Evolutionary conservation across 2,329 filamentous ascomycete species (phyloP).

Genomic region (Fusarium globosum): DNA sequence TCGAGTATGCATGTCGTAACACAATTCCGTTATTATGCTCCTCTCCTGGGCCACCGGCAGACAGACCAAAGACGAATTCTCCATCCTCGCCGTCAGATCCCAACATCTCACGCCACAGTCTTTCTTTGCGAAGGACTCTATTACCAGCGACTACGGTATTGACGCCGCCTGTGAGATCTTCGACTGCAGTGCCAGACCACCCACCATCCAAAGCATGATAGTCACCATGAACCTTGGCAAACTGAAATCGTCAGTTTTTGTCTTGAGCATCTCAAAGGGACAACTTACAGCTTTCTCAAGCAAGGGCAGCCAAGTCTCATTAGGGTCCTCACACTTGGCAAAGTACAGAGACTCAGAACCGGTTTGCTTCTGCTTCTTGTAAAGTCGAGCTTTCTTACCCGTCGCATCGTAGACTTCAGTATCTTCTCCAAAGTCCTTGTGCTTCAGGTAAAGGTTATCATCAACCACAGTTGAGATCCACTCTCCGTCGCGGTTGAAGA

Average conservation of each 20-base stretch:
- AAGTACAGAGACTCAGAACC: slow-evolving; percentile 77
- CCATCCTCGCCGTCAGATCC: slow-evolving; percentile 73
- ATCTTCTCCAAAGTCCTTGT: slow-evolving; percentile 55
- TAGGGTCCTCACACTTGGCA: slow-evolving; percentile 73
- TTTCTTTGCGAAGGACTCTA: slow-evolving; percentile 72
- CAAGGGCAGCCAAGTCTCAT: slow-evolving; percentile 80
- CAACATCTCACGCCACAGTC: slow-evolving; percentile 76
- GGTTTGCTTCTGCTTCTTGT: slow-evolving; percentile 71
- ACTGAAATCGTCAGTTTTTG: slow-evolving; percentile 48
- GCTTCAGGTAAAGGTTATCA: slow-evolving; percentile 64
- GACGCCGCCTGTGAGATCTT: slow-evolving; percentile 66
- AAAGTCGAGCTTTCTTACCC: slow-evolving; percentile 67
- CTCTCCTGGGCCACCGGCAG: slow-evolving; percentile 46
- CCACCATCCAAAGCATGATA: slow-evolving; percentile 75
- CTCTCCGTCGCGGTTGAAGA: slow-evolving; percentile 77
- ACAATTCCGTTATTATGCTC: slow-evolving; percentile 54
- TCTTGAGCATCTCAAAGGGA: rapidly evolving
- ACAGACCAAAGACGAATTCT: slow-evolving; percentile 70
- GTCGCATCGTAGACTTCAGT: slow-evolving; percentile 52
- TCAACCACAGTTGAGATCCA: slow-evolving; percentile 79
- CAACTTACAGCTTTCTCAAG: slow-evolving; percentile 72
- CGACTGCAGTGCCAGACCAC: slow-evolving; percentile 65
- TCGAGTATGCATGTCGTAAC: slow-evolving; percentile 62
- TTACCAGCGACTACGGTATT: slow-evolving; percentile 66
- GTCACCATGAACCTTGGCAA: slow-evolving; percentile 81